Percentiles rank a stretch among this genome's conserved stretches.
Evolutionary conservation across 768 basidiomycete genomes (phyloP).

Genomic region (Lepiota venenata): DNA sequence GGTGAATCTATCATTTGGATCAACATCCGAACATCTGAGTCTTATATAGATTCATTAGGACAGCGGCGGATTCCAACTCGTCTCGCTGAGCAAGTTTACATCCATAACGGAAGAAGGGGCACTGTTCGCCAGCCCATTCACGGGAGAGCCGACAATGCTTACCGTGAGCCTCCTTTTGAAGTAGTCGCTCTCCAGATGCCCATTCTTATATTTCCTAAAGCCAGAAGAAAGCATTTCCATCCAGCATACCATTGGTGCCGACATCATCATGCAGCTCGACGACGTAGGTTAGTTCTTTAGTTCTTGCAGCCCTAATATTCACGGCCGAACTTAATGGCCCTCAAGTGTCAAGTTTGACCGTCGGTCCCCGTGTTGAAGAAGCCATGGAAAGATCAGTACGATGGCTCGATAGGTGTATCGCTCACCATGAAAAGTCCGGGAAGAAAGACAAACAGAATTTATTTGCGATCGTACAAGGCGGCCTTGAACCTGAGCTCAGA

Average conservation of each 20-base stretch:
- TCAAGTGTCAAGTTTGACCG: constrained; percentile 74
- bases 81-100: constrained; percentile 80
- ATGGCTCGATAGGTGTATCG: constrained; percentile 89
- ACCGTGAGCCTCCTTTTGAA: constrained; percentile 50
- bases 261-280: constrained; percentile 95
- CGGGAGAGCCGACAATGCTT: constrained; percentile 84
- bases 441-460: constrained; percentile 70
- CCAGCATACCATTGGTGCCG: constrained; percentile 87
- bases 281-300: constrained; percentile 75
- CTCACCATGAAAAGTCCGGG: constrained; percentile 66
- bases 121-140: constrained; percentile 80
- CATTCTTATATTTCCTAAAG: constrained; percentile 30
- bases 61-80: constrained; percentile 88
- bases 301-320: constrained; percentile 12
- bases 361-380: constrained; percentile 79
- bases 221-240: constrained; percentile 91
- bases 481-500: constrained; percentile 67
- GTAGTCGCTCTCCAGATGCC: neutral
- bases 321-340: neutral
- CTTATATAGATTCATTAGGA: constrained; percentile 45
- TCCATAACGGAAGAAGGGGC: constrained; percentile 89
- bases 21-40: neutral
- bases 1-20: constrained; percentile 33
- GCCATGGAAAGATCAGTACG: constrained; percentile 86
- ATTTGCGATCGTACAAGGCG: constrained; percentile 92